These are phyloP conservation scores for Suillus tomentosus DNA, from an alignment of 768 basidiomycete species.

Conservation along the genomic window DNA sequence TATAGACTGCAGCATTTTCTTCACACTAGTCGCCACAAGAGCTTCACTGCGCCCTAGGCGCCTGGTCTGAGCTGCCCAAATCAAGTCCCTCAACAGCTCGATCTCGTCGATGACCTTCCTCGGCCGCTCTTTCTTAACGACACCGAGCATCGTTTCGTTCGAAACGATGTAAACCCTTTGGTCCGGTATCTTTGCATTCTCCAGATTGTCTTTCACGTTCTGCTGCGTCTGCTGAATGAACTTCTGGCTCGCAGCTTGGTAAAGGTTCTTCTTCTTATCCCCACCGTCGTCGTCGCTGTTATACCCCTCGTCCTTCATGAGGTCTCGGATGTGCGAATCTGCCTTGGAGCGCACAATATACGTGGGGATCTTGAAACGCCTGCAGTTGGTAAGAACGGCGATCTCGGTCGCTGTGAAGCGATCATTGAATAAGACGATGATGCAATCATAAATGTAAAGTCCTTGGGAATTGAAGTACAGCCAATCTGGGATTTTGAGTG, in stretches of 20 bases:
- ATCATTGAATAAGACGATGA: slow-evolving; percentile 35
- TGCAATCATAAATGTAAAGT: slow-evolving; percentile 38
- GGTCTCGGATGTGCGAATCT: slow-evolving; percentile 32
- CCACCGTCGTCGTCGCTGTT: background rate
- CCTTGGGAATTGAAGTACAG: slow-evolving; percentile 40
- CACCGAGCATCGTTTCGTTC: slow-evolving; percentile 22
- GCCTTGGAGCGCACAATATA: slow-evolving; percentile 41
- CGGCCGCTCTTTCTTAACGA: slow-evolving; percentile 27
- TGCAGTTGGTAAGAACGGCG: slow-evolving; percentile 34
- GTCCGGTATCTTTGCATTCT: slow-evolving; percentile 28
- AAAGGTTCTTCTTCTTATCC: slow-evolving; percentile 17
- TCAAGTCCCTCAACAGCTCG: slow-evolving; percentile 28
- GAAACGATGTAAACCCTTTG: slow-evolving; percentile 34
- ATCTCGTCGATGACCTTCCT: slow-evolving; percentile 30
- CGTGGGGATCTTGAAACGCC: slow-evolving; percentile 33
- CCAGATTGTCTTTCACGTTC: slow-evolving; percentile 27
- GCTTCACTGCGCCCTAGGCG: background rate
- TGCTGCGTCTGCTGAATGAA: slow-evolving; percentile 30
- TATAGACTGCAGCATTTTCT: background rate
- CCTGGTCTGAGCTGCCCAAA: slow-evolving; percentile 16
- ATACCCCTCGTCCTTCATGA: slow-evolving; percentile 8
- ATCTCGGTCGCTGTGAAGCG: slow-evolving; percentile 38
- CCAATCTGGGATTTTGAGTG: slow-evolving; percentile 35
- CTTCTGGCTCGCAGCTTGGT: slow-evolving; percentile 28
- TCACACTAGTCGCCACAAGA: background rate